Percentiles rank a stretch among this genome's conserved stretches.
Evolutionary conservation across 352 stramenopile species (phyloP).

Genomic region (Phytophthora kernoviae): DNA sequence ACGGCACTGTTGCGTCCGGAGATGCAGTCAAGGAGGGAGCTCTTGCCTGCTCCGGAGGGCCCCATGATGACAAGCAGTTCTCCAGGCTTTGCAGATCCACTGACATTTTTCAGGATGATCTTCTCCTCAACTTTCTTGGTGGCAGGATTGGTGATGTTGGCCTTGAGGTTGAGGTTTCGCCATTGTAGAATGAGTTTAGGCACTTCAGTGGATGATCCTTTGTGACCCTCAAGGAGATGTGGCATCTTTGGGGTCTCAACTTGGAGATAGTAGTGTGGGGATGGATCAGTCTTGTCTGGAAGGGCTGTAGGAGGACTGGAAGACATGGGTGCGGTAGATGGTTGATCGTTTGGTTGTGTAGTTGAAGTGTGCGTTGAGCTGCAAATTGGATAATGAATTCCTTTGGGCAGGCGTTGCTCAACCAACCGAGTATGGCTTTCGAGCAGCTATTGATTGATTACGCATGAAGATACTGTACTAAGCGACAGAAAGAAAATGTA

Average conservation of each 20-base stretch:
- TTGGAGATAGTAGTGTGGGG: slow-evolving; percentile 9
- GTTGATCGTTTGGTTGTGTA: background rate
- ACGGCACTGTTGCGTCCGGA: slow-evolving; percentile 85
- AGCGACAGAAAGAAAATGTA: no score
- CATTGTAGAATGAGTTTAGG: slow-evolving; percentile 45
- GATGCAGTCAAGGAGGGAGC: slow-evolving; percentile 94
- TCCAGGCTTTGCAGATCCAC: slow-evolving; percentile 45
- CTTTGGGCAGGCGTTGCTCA: no score
- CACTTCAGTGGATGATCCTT: background rate
- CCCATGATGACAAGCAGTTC: slow-evolving; percentile 76
- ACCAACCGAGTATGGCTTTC: no score
- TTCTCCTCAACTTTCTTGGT: slow-evolving; percentile 52
- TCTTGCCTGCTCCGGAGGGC: slow-evolving; percentile 85
- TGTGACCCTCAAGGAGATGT: background rate
- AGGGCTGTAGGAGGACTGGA: background rate
- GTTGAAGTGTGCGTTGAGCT: background rate
- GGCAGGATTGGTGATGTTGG: slow-evolving; percentile 35
- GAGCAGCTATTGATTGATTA: no score
- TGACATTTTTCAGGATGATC: slow-evolving; percentile 53
- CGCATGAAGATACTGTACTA: no score
- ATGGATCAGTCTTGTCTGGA: background rate
- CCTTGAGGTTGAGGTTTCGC: slow-evolving; percentile 37
- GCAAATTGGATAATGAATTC: slow-evolving; percentile 3
- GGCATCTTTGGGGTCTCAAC: slow-evolving; percentile 15
- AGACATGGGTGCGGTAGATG: background rate